These are phyloP conservation scores for Eucalyptus marginata DNA, from an alignment of 345 rosid species.

Conservation along the genomic window DNA sequence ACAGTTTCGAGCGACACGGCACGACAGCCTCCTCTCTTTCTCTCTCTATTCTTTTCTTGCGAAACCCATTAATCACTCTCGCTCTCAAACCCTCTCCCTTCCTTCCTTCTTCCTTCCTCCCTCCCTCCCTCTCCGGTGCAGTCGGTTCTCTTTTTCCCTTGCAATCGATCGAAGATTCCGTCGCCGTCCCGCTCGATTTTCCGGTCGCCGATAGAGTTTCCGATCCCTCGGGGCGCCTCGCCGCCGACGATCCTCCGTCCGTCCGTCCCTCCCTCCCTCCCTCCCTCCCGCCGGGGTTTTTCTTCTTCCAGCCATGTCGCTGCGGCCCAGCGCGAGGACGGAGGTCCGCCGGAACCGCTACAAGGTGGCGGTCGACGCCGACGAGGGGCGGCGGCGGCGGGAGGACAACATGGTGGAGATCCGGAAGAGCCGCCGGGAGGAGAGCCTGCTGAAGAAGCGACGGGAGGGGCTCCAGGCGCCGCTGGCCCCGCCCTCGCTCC, in stretches of 20 bases:
- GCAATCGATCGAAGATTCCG: background rate
- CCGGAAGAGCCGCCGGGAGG: constrained; percentile 78
- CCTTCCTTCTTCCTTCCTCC: background rate
- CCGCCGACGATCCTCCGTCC: background rate
- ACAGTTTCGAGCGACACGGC: background rate
- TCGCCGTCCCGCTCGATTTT: background rate
- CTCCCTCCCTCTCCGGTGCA: background rate
- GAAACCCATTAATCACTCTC: background rate
- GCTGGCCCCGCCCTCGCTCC: constrained; percentile 18
- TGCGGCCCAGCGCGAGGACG: constrained; percentile 66
- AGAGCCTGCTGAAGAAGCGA: constrained; percentile 80
- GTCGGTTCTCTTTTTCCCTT: background rate
- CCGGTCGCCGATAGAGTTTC: background rate
- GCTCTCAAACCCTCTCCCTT: background rate
- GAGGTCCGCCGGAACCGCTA: constrained; percentile 67
- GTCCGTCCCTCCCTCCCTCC: too few relatives aligned
- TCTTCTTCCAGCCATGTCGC: constrained; percentile 26
- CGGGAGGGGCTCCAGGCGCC: constrained; percentile 72
- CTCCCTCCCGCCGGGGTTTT: background rate
- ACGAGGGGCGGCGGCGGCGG: constrained; percentile 77
- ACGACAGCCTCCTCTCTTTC: background rate
- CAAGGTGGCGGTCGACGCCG: constrained; percentile 82
- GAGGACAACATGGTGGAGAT: constrained; percentile 96
- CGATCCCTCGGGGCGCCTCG: background rate
- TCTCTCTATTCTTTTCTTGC: background rate